Percentiles rank a stretch among this genome's conserved stretches.
Conservation (phyloP, 1,284 basidiomycete species). For the Pseudozyma pruni region DNA sequence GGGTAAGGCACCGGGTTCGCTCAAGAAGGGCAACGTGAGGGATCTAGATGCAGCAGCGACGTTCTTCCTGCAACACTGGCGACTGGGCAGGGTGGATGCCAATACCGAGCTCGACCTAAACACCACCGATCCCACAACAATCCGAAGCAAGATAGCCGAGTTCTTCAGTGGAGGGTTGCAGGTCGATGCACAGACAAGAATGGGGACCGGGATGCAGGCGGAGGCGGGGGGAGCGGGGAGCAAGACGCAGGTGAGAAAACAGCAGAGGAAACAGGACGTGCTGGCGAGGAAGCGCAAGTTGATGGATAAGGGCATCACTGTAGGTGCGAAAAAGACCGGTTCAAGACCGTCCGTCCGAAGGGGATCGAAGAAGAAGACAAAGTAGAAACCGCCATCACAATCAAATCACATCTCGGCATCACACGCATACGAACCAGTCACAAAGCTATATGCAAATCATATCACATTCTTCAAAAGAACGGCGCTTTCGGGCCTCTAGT, state of each 20-base stretch:
- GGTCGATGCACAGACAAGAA: background rate
- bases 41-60: slow-evolving; percentile 59
- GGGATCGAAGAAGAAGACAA: slow-evolving; percentile 10
- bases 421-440: background rate
- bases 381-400: background rate
- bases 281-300: slow-evolving; percentile 22
- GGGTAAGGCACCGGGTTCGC: slow-evolving; percentile 57
- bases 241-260: slow-evolving; percentile 30
- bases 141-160: background rate
- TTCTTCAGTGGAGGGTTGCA: slow-evolving; percentile 9
- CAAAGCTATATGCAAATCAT: no score
- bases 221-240: slow-evolving; percentile 8
- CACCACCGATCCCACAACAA: slow-evolving; percentile 12
- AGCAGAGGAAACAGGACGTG: slow-evolving; percentile 18
- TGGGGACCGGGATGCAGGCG: background rate
- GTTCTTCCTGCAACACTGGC: slow-evolving; percentile 60
- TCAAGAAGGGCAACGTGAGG: slow-evolving; percentile 48
- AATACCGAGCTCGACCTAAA: slow-evolving; percentile 61
- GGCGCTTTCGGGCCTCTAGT: slow-evolving; percentile 33
- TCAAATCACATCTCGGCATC: background rate
- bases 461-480: no score
- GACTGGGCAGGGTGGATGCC: slow-evolving; percentile 48
- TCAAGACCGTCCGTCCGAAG: background rate
- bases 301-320: slow-evolving; percentile 30
- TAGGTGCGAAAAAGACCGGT: background rate